phyloP scores from a whole-genome alignment of 768 basidiomycete genomes.

The Suillus cothurnatus region DNA sequence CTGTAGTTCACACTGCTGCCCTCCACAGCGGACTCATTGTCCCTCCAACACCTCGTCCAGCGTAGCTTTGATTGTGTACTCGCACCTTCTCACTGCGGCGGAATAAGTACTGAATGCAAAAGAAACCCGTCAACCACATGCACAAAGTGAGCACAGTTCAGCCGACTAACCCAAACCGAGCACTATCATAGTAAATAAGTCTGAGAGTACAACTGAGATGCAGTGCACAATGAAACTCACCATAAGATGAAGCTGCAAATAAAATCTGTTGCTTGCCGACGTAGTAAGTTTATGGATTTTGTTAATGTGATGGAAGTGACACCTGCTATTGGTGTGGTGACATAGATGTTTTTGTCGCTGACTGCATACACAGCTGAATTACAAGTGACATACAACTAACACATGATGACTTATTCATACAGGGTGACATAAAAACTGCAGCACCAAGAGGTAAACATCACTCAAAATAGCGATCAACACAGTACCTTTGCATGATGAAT shows the following conservation, averaged over 20 bases:
- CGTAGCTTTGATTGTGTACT: no score
- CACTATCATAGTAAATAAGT: background rate
- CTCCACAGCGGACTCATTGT: no score
- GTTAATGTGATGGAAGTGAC: background rate
- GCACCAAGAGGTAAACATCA: background rate
- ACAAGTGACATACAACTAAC: background rate
- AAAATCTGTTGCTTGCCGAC: background rate
- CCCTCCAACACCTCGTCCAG: no score
- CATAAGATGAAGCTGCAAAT: background rate
- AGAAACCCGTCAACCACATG: background rate
- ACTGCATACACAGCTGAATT: background rate
- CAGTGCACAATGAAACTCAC: background rate
- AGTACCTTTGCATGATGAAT: constrained; percentile 6
- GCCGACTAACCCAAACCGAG: constrained; percentile 3
- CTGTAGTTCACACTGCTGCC: no score
- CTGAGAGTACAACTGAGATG: background rate
- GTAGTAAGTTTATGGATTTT: background rate
- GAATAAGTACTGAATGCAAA: background rate
- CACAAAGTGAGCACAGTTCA: background rate
- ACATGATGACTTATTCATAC: constrained; percentile 9
- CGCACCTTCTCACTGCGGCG: background rate
- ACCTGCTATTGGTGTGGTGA: constrained; percentile 1
- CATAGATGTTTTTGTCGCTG: constrained; percentile 3
- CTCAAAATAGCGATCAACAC: background rate
- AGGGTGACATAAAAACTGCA: constrained; percentile 11